Conservation (phyloP, 2,329 filamentous ascomycete genomes). For the Trichoderma atrobrunneum region DNA sequence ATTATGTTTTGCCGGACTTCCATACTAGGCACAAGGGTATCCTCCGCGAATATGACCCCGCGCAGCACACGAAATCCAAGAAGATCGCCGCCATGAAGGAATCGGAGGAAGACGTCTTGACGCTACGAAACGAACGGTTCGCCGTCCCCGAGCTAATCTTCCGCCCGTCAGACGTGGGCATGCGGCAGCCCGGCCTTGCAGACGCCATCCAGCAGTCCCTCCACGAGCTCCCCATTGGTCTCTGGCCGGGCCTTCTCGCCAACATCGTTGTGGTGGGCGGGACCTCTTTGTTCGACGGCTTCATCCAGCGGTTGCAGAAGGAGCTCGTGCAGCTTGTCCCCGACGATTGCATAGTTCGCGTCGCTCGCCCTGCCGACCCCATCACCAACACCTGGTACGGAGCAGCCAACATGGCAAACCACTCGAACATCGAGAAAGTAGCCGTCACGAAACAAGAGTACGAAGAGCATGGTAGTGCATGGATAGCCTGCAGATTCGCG, state of each 20-base stretch:
- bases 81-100: constrained; percentile 45
- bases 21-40: constrained; percentile 61
- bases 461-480: constrained; percentile 74
- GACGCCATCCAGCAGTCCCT: constrained; percentile 81
- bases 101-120: constrained; percentile 70
- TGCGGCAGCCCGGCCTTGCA: constrained; percentile 77
- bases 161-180: constrained; percentile 77
- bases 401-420: constrained; percentile 71
- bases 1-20: constrained; percentile 89
- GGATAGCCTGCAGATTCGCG: constrained; percentile 71
- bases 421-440: constrained; percentile 63
- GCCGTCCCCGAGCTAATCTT: constrained; percentile 87
- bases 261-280: constrained; percentile 90
- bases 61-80: constrained; percentile 51
- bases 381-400: constrained; percentile 82
- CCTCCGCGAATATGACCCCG: constrained; percentile 73
- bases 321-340: constrained; percentile 71
- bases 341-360: constrained; percentile 73
- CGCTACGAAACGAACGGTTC: constrained; percentile 89
- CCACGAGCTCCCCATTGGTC: constrained; percentile 68
- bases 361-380: constrained; percentile 68
- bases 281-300: constrained; percentile 74
- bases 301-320: constrained; percentile 72
- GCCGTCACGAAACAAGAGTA: constrained; percentile 88
- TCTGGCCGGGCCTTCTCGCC: constrained; percentile 79